Conservation (phyloP, 345 rosid genomes). For the Eucalyptus marginata region DNA sequence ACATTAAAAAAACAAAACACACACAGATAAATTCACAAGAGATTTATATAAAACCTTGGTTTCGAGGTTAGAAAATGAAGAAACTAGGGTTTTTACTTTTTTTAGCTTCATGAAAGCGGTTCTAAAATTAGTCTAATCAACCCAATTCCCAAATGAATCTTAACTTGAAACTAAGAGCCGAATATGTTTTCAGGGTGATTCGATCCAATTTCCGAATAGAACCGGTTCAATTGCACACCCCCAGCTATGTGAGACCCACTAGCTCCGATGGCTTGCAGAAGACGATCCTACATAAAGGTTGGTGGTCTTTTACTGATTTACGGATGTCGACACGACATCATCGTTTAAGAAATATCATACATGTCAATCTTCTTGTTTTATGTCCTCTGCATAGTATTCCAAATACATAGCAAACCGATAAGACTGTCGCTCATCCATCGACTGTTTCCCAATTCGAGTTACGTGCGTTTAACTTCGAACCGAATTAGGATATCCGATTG, state of each 20-base stretch:
- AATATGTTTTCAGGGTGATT: rapidly evolving
- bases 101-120: not conserved
- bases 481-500: not conserved
- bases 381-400: not conserved
- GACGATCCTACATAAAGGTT: not conserved
- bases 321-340: not conserved
- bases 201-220: not conserved
- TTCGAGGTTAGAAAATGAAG: not conserved
- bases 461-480: not conserved
- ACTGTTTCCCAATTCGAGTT: not conserved
- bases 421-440: not conserved
- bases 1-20: not conserved
- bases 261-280: not conserved
- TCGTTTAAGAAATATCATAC: not conserved
- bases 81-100: not conserved
- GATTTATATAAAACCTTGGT: not conserved
- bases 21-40: not conserved
- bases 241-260: not conserved
- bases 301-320: not conserved
- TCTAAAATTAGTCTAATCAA: not conserved
- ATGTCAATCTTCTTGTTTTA: not conserved
- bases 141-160: not conserved
- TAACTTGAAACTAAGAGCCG: not conserved
- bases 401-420: not conserved
- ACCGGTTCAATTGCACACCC: not conserved